Evolutionary conservation across 1,284 basidiomycete genomes (phyloP), one percentile per base, ranked within the genome.

Genomic region (Irpex sp.): DNA sequence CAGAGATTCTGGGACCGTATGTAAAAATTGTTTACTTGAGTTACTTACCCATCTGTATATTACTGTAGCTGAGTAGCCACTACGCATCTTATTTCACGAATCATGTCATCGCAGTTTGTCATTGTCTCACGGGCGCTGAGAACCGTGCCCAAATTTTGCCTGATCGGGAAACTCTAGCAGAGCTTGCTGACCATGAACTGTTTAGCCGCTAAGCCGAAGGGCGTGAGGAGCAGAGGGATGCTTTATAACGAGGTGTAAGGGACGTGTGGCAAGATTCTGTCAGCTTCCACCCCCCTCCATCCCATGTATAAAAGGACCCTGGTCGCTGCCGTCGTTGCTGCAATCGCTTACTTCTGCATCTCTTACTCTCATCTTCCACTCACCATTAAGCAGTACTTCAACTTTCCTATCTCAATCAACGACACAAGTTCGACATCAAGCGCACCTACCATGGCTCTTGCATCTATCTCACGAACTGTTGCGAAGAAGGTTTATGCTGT

Each of bases 401-500:
- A 9, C 36, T 53, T 53, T 26, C 19, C 8, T 51, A 55, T 36
- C 56, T 53, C 58, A 59, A 50, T 51, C 39, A 46, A 62, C n/a
- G 49, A n/a, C 19, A n/a, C 49, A 21, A 50, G 17, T 17, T 21
- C 57, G 39, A 54, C 66, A 49, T 63, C 46, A 59, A 55, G 49
- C 21, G 39, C 21, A 54, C 46, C 64, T n/a, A 55, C 68, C 51
- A 75, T 74, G 69, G 68, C 72, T 33, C 53, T 67, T 6, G 64
- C 70, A 47, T 71, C 74, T 3, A 66, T 80, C 36, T 94, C 95
- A 6, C 87, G 95, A 33, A 77, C 73, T 15, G 88, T 95, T 11
- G 75, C 85, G 63, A 90, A 94, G 75, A 85, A 85, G 65, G 90
- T 97, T 7, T 79, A 89, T 4, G 88, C 94, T 0, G 77, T 89